Conservation (phyloP, 202 grass and related monocot genomes). For the Sporobolus alterniflorus region DNA sequence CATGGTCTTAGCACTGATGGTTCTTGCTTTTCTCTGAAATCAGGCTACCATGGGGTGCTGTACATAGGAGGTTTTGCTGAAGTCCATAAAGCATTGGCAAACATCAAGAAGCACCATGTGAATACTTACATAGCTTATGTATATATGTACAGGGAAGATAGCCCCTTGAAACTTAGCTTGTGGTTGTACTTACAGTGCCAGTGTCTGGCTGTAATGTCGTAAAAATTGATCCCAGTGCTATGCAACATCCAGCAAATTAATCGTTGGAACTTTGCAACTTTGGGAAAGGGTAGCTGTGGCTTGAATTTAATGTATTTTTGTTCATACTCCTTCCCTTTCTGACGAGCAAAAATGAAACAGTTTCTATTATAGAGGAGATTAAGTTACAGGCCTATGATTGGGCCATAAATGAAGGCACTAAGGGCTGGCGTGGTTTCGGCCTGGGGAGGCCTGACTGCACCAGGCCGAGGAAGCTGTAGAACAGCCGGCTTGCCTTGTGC, state of each 20-base stretch:
- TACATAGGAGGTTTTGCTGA: constrained; percentile 42
- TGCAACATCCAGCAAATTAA: neutral
- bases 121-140: constrained; percentile 42
- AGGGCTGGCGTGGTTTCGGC: too few species aligned
- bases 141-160: constrained; percentile 13
- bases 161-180: neutral
- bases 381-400: too few species aligned
- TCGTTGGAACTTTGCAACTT: neutral
- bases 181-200: constrained; percentile 6
- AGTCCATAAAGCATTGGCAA: constrained; percentile 19
- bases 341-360: neutral
- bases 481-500: neutral
- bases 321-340: neutral
- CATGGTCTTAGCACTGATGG: neutral
- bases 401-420: too few species aligned
- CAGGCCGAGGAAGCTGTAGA: too few species aligned
- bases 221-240: neutral
- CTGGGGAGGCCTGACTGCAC: too few species aligned
- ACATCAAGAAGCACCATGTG: constrained; percentile 38
- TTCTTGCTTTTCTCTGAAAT: neutral
- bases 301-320: neutral
- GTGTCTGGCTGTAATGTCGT: neutral
- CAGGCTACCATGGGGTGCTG: neutral
- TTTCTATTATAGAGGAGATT: too few species aligned
- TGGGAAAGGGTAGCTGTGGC: neutral